Evolutionary conservation across 2,329 filamentous ascomycete species (phyloP).

Genomic region (Botrytis medusae): DNA sequence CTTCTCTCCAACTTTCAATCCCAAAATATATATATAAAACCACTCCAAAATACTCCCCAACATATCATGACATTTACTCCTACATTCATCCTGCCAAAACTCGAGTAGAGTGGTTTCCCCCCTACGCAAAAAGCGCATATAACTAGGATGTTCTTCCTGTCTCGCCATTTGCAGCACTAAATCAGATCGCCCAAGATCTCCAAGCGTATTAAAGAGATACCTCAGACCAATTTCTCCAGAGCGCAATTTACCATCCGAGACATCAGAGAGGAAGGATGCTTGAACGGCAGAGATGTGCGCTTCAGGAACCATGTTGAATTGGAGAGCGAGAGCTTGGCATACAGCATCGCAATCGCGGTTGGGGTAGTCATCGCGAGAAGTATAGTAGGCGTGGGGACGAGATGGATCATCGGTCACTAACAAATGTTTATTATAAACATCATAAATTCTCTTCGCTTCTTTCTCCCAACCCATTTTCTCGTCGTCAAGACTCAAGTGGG

Average conservation of each 20-base stretch:
- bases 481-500: not conserved
- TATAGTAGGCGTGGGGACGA: not conserved
- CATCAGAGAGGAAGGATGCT: not conserved
- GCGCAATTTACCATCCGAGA: not conserved
- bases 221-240: not conserved
- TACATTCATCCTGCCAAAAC: conserved; percentile 47
- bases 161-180: not conserved
- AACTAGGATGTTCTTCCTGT: conserved; percentile 1
- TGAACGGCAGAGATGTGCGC: not conserved
- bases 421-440: not conserved
- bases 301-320: not conserved
- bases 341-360: not conserved
- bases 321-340: not conserved
- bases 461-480: not conserved
- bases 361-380: not conserved
- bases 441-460: not conserved
- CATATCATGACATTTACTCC: conserved; percentile 50
- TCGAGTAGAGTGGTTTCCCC: conserved; percentile 47
- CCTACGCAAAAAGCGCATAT: conserved; percentile 32
- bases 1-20: not conserved
- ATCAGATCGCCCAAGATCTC: not conserved
- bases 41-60: conserved; percentile 50
- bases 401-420: not conserved
- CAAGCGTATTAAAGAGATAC: not conserved
- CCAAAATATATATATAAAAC: conserved; percentile 42